phyloP scores from a whole-genome alignment of 2,329 filamentous ascomycete genomes.

The Clarireedia sp. region DNA sequence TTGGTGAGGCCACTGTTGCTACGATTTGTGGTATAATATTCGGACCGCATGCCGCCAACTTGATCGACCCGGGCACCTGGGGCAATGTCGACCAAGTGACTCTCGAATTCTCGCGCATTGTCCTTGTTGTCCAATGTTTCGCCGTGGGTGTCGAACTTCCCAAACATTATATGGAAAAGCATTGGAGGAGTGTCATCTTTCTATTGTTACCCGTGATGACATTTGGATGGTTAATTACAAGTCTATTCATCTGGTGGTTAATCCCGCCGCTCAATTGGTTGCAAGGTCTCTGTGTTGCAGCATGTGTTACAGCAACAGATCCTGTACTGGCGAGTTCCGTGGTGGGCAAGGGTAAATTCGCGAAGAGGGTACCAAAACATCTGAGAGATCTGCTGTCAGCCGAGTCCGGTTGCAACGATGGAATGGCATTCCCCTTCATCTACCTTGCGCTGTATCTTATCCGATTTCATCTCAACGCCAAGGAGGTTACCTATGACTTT shows the following conservation, averaged over 20 bases:
- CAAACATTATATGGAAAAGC: constrained; percentile 93
- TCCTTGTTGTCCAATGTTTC: constrained; percentile 87
- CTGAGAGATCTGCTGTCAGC: constrained; percentile 88
- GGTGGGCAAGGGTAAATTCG: constrained; percentile 97
- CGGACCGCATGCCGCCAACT: constrained; percentile 72
- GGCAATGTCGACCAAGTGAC: constrained; percentile 80
- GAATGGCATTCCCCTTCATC: constrained; percentile 98
- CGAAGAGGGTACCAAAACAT: constrained; percentile 95
- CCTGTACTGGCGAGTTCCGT: constrained; percentile 95
- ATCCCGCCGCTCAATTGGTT: constrained; percentile 74
- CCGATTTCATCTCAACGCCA: constrained; percentile 62
- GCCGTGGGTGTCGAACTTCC: constrained; percentile 86
- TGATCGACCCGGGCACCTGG: constrained; percentile 71
- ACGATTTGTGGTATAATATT: constrained; percentile 85
- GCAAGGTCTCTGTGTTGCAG: constrained; percentile 77
- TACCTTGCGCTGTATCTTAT: constrained; percentile 90
- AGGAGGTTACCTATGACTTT: constrained; percentile 73
- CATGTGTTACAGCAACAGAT: constrained; percentile 95
- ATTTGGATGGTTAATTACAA: constrained; percentile 87
- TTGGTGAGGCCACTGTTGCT: constrained; percentile 93
- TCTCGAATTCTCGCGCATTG: constrained; percentile 81
- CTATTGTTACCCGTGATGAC: constrained; percentile 95
- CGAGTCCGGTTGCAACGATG: constrained; percentile 97
- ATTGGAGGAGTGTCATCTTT: constrained; percentile 88
- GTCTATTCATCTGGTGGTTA: constrained; percentile 92